These are phyloP conservation scores for Malus hybrid DNA, from an alignment of 331 rosid species.

Conservation along the genomic window DNA sequence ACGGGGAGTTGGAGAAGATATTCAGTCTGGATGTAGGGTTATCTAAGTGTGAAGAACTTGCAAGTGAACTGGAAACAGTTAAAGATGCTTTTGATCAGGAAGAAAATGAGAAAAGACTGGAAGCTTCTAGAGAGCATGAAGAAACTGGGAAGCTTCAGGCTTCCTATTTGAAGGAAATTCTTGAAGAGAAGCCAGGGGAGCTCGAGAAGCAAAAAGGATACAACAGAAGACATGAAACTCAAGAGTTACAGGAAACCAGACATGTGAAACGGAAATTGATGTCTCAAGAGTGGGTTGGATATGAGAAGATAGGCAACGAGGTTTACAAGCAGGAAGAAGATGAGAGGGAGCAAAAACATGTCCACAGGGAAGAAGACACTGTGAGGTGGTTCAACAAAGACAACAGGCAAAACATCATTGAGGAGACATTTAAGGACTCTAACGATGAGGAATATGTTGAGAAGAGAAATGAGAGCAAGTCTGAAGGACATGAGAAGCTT, in stretches of 20 bases:
- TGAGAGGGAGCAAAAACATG: slow-evolving; percentile 23
- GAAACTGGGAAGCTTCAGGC: slow-evolving; percentile 27
- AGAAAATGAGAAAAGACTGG: slow-evolving; percentile 13
- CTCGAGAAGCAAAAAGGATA: slow-evolving; percentile 13
- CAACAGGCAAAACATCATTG: slow-evolving; percentile 18
- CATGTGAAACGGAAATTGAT: slow-evolving; percentile 18
- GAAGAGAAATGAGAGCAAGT: slow-evolving; percentile 25
- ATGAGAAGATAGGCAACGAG: slow-evolving; percentile 20
- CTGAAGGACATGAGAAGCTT: slow-evolving; percentile 28
- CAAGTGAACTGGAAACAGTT: slow-evolving; percentile 24
- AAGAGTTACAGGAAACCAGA: slow-evolving; percentile 12
- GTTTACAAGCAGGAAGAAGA: slow-evolving; percentile 30
- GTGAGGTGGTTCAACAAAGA: slow-evolving; percentile 25
- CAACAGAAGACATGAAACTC: slow-evolving; percentile 19
- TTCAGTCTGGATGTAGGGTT: slow-evolving; percentile 14
- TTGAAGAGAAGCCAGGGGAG: slow-evolving; percentile 25
- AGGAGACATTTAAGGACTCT: slow-evolving; percentile 25
- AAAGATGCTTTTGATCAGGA: slow-evolving; percentile 29
- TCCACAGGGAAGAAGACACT: slow-evolving; percentile 22
- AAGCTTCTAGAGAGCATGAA: slow-evolving; percentile 15
- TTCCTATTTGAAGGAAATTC: slow-evolving; percentile 20
- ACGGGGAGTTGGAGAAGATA: slow-evolving; percentile 15
- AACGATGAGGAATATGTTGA: slow-evolving; percentile 31
- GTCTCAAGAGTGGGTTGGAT: slow-evolving; percentile 23
- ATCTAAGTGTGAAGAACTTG: slow-evolving; percentile 22